Evolutionary conservation across 495 filamentous ascomycete species (phyloP).

Genomic region (Aspergillus hancockii): DNA sequence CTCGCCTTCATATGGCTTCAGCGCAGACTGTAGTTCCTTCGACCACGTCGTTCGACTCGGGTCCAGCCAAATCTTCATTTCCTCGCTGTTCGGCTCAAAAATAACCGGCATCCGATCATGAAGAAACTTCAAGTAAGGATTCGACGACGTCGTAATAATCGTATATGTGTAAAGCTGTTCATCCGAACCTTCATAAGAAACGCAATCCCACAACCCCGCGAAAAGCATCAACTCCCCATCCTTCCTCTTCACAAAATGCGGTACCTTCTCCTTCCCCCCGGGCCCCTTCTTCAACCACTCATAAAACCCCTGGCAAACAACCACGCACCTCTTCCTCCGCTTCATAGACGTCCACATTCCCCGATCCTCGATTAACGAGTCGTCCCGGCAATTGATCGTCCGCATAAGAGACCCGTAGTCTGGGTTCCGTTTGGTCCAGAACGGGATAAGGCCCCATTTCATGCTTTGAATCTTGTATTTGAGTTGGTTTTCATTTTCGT

Average conservation of each 20-base stretch:
- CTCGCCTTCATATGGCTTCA: slow-evolving; percentile 77
- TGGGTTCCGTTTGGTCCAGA: slow-evolving; percentile 83
- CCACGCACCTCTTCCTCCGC: slow-evolving; percentile 78
- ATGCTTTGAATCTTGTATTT: slow-evolving; percentile 85
- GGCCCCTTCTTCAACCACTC: slow-evolving; percentile 87
- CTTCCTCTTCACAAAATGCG: slow-evolving; percentile 77
- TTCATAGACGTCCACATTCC: slow-evolving; percentile 96
- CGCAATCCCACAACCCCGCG: slow-evolving; percentile 90
- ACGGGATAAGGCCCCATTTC: slow-evolving; percentile 92
- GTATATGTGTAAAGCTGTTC: slow-evolving; percentile 83
- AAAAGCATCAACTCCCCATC: slow-evolving; percentile 86
- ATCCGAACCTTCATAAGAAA: slow-evolving; percentile 70
- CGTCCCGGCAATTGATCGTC: slow-evolving; percentile 94
- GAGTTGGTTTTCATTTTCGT: slow-evolving; percentile 31
- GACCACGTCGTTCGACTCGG: slow-evolving; percentile 71
- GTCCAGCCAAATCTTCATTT: slow-evolving; percentile 78
- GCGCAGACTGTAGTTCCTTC: slow-evolving; percentile 69
- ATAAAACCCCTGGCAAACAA: slow-evolving; percentile 90
- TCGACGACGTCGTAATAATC: slow-evolving; percentile 86
- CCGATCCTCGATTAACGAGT: slow-evolving; percentile 71
- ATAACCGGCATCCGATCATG: slow-evolving; percentile 97
- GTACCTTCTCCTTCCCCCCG: slow-evolving; percentile 73
- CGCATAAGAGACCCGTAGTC: slow-evolving; percentile 75
- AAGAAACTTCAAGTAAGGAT: slow-evolving; percentile 75
- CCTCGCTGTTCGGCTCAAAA: slow-evolving; percentile 71